Evolutionary conservation across 768 basidiomycete genomes (phyloP), one percentile per base, ranked within the genome.

Genomic region (Cubamyces lactineus): DNA sequence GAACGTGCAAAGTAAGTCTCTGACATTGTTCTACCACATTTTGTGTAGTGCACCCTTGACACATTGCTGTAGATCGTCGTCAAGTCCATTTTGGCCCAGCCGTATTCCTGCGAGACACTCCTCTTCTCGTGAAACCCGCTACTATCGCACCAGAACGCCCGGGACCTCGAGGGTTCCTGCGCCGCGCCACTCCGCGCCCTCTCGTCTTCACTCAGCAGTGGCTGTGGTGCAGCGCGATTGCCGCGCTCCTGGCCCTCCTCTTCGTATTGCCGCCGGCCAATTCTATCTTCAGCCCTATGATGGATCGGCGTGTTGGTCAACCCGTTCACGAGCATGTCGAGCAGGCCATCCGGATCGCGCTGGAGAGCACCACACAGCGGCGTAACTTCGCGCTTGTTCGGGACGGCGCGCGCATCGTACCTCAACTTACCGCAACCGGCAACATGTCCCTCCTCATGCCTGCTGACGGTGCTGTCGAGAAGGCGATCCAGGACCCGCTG

Each of bases 51-150:
- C n/a, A n/a, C n/a, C n/a, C n/a, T n/a, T n/a, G n/a, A n/a, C n/a
- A n/a, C n/a, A 13, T 3, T 16, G 24, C 1, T n/a, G 17, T 39
- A 54, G 53, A 11, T 43, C 53, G 53, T 28, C 53, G 41, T 9
- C 53, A 54, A 28, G 53, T 54, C 42, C 53, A 54, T 16, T 54
- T 54, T 24, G 53, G 40, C 21, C 53, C 53, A 5, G 53, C 53
- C 2, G 53, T 54, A 12, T 43, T 24, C 2, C 43, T 45, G 8
- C 1, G 43, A 21, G 21, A n/a, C 21, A 9, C n/a, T n/a, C n/a
- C n/a, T n/a, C n/a, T n/a, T n/a, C n/a, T n/a, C n/a, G n/a, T n/a
- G n/a, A n/a, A n/a, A n/a, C n/a, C n/a, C n/a, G n/a, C n/a, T n/a
- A n/a, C n/a, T n/a, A n/a, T n/a, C n/a, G n/a, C n/a, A n/a, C n/a